Evolutionary conservation across 148 eudicot genomes (phyloP), one percentile per base, ranked within the genome.

Genomic region (Rhododendron mucronatum): DNA sequence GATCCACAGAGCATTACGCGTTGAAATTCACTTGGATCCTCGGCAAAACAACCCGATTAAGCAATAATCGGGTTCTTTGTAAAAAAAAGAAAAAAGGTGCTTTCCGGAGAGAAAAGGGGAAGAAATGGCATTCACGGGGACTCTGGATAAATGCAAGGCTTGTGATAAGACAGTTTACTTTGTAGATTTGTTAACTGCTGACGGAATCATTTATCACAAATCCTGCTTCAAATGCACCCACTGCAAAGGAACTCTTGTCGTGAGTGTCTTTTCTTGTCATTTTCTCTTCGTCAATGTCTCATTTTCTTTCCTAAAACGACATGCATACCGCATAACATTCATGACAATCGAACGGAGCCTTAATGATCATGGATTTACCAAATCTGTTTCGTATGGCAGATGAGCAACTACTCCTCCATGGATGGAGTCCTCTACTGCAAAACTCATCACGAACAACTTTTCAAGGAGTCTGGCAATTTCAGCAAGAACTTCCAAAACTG

Each of bases 391-490:
- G 23, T 37, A 28, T 88, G 89, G 69, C 87, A 94, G 99, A 95
- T 97, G 98, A 95, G 96, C 96, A 97, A 93, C 88, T 97, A 97
- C 91, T 97, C 98, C 9, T 97, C 99, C 79, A 94, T 97, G 99
- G 98, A 97, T 88, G 99, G 98, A 87, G 93, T 96, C 83, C 96
- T 97, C 28, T 97, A 95, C 82, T 97, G 99, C 94, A 97, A 95
- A 81, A 48, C 96, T 87, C 99, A 97, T 87, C 96, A 95, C 85
- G 99, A 97, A 81, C 99, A 97, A 82, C 98, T 97, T 53, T 97
- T 94, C 87, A 97, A 97, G 92, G 98, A 97, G 89, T 93, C 95
- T 0, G 98, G 99, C 48, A 93, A 97, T 90, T 97, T 95, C 84
- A 95, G 96, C 92, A 97, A 94, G 93, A 97, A 97, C 84, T 97